These are phyloP conservation scores for Fusarium sp. DNA, from an alignment of 2,329 filamentous ascomycete genomes.

Conservation along the genomic window DNA sequence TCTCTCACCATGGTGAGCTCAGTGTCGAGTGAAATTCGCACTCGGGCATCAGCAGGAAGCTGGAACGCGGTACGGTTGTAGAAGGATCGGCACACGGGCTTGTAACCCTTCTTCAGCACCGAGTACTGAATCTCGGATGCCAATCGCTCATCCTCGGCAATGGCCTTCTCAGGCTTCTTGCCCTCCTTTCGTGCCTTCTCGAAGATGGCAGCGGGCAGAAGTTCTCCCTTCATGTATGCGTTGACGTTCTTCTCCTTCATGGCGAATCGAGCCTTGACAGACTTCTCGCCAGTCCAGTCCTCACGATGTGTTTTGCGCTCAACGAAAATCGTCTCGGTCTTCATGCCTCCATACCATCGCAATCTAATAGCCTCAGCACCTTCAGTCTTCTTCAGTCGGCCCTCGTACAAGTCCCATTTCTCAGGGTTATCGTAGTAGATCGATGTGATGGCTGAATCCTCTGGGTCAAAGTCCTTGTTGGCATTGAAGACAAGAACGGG, in stretches of 20 bases:
- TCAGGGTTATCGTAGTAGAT: constrained; percentile 98
- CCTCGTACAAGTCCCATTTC: constrained; percentile 93
- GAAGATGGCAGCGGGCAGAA: constrained; percentile 89
- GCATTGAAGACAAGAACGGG: constrained; percentile 97
- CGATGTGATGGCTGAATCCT: constrained; percentile 95
- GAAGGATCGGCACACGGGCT: constrained; percentile 92
- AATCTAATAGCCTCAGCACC: constrained; percentile 96
- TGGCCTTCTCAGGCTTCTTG: constrained; percentile 92
- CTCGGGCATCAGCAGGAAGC: constrained; percentile 92
- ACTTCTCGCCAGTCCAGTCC: constrained; percentile 99
- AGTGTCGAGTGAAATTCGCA: constrained; percentile 96
- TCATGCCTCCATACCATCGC: constrained; percentile 98
- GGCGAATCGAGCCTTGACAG: constrained; percentile 94
- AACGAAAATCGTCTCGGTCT: constrained; percentile 93
- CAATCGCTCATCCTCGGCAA: constrained; percentile 89
- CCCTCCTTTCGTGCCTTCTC: constrained; percentile 96
- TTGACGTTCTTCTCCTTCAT: constrained; percentile 99
- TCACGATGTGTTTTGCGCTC: constrained; percentile 98
- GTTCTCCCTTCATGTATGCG: constrained; percentile 83
- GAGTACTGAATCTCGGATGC: constrained; percentile 95
- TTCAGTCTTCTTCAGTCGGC: constrained; percentile 96
- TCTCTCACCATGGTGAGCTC: constrained; percentile 95
- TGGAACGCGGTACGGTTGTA: constrained; percentile 99
- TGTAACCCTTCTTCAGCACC: constrained; percentile 85
- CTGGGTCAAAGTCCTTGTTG: constrained; percentile 92